These are phyloP conservation scores for Knufia petricola DNA, from an alignment of 2,329 filamentous ascomycete genomes.

Conservation along the genomic window DNA sequence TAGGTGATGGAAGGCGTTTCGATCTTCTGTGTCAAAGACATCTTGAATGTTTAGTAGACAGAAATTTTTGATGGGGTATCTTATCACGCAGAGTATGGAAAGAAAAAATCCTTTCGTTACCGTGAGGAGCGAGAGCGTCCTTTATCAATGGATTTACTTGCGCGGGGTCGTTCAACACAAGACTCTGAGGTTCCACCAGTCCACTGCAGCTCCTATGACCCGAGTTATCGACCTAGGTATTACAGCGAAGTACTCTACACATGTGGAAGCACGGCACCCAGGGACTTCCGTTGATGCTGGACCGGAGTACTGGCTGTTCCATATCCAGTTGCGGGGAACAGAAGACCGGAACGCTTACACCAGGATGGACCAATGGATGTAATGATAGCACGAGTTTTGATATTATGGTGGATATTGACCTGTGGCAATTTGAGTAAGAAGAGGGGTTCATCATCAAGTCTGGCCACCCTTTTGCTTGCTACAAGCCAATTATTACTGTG, in stretches of 20 bases:
- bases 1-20: slow-evolving; percentile 32
- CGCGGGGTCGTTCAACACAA: slow-evolving; percentile 15
- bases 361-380: slow-evolving; percentile 7
- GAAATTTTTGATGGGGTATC: slow-evolving; percentile 6
- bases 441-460: slow-evolving; percentile 7
- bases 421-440: slow-evolving; percentile 2
- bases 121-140: slow-evolving; percentile 5
- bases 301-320: not conserved
- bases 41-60: slow-evolving; percentile 18
- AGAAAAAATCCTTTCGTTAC: slow-evolving; percentile 5
- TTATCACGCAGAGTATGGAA: slow-evolving; percentile 2
- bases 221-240: slow-evolving; percentile 19
- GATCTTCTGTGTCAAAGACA: slow-evolving; percentile 33
- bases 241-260: not conserved
- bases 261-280: not conserved
- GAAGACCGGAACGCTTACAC: not conserved
- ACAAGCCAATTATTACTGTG: not conserved
- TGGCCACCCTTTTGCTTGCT: slow-evolving; percentile 1
- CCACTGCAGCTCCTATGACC: slow-evolving; percentile 20
- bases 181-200: not conserved
- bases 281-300: slow-evolving; percentile 2
- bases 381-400: not conserved
- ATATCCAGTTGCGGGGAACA: slow-evolving; percentile 2
- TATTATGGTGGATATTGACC: not conserved
- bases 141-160: slow-evolving; percentile 19